These are phyloP conservation scores for Coemansia sp. DNA, from an alignment of 192 early-diverging fungal species.

Conservation along the genomic window DNA sequence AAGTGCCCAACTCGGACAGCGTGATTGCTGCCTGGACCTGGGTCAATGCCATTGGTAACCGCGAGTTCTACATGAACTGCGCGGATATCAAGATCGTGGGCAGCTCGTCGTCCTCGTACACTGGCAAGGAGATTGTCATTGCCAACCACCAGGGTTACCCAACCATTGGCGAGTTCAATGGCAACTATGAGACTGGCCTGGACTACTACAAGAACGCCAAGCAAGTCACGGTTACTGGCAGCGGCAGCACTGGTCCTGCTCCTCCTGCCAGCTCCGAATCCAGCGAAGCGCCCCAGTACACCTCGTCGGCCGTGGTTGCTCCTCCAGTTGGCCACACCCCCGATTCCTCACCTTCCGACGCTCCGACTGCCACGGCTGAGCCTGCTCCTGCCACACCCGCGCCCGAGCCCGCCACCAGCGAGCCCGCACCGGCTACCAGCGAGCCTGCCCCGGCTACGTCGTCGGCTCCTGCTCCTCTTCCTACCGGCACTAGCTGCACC, in stretches of 20 bases:
- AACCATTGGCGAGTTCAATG: slow-evolving; percentile 52
- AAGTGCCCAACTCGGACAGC: slow-evolving; percentile 54
- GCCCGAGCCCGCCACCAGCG: too few species aligned
- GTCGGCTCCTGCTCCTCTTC: too few species aligned
- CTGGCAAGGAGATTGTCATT: slow-evolving; percentile 34
- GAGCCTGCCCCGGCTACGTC: too few species aligned
- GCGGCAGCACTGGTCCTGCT: slow-evolving; percentile 8
- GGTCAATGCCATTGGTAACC: slow-evolving; percentile 64
- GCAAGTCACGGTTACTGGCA: slow-evolving; percentile 30
- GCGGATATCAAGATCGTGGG: slow-evolving; percentile 30
- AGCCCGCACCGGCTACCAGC: too few species aligned
- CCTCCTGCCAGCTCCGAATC: background rate
- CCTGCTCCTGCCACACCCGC: too few species aligned
- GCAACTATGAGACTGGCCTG: slow-evolving; percentile 39
- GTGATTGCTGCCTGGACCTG: slow-evolving; percentile 61
- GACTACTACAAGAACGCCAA: slow-evolving; percentile 29
- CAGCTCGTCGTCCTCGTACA: slow-evolving; percentile 26
- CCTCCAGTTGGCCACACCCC: too few species aligned
- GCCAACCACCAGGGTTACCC: slow-evolving; percentile 48
- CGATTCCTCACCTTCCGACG: too few species aligned
- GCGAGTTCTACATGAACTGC: slow-evolving; percentile 52
- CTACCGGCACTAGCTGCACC: too few species aligned
- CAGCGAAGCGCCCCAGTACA: too few species aligned
- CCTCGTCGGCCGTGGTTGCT: too few species aligned
- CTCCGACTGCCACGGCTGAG: too few species aligned